These are phyloP conservation scores for Sedum album DNA, from an alignment of 164 flowering plant genomes.

Conservation along the genomic window DNA sequence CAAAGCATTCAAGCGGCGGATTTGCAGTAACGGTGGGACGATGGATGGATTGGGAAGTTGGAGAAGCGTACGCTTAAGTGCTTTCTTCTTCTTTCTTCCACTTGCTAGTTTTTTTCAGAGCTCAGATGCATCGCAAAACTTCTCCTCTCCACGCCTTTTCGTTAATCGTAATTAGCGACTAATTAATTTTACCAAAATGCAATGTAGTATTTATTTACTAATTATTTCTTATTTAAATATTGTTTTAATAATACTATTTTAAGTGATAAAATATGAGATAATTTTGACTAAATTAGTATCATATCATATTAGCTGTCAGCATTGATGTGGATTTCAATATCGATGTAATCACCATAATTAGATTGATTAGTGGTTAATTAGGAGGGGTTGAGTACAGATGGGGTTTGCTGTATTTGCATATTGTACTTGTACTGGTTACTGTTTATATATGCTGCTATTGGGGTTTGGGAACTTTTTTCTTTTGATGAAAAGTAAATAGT, in stretches of 20 bases:
- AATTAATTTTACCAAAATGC: not conserved
- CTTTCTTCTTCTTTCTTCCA: not conserved
- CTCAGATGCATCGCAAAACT: not conserved
- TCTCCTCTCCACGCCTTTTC: not conserved
- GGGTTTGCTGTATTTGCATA: not conserved
- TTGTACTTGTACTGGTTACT: no score
- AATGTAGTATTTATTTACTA: not conserved
- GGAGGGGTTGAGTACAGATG: not conserved
- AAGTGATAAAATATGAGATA: not conserved
- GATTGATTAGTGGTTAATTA: not conserved
- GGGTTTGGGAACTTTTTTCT: not conserved
- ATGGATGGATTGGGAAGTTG: not conserved
- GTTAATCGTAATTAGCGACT: not conserved
- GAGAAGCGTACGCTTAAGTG: conserved; percentile 5
- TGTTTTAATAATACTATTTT: not conserved
- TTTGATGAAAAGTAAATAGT: not conserved
- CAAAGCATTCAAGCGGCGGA: not conserved
- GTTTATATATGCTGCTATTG: not conserved
- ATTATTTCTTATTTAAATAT: not conserved
- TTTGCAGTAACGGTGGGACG: not conserved
- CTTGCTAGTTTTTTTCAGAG: not conserved
- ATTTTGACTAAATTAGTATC: not conserved
- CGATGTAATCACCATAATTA: not conserved
- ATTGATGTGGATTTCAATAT: not conserved
- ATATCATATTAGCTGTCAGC: not conserved